Evolutionary conservation across 1,139 yeast genomes (phyloP), one percentile per base, ranked within the genome.

Genomic region (Magnusiomyces suaveolens): DNA sequence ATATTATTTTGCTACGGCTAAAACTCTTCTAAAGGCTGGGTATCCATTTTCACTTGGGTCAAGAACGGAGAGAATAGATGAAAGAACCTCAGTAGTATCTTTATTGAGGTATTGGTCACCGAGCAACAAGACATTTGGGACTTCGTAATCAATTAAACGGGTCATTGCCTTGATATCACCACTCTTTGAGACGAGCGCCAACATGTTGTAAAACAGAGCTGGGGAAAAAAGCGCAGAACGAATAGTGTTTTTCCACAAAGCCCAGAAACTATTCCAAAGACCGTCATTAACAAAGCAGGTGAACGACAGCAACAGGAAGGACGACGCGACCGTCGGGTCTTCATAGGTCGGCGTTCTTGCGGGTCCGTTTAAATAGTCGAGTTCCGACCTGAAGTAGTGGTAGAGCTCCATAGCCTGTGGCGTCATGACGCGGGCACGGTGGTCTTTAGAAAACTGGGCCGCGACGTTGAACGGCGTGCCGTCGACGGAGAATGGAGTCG

Each of bases 261-360:
- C 60, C 67, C 72, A 71, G 54, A 73, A 68, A 26, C 65, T 61
- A 16, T 59, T 59, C 73, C 74, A 74, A n/a, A 65, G 62, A 23
- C 61, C 60, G n/a, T 69, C 66, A 56, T 74, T 74, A 23, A 72
- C 72, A 51, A 69, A 67, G 1, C 74, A 66, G 0, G 74, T 63
- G 32, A 75, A 60, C 18, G 70, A 63, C 50, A 74, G 59, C 1
- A 69, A 59, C 24, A 73, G 59, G 47, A 66, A 59, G 8, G 62
- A 55, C 32, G 61, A 61, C 36, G 58, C 51, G 23, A 58, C 52
- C 16, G 56, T 54, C 25, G 60, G 57, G 26, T 60, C 60, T 10
- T 62, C 32, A 38, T 60, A 57, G 16, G 57, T 54, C 32, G 38
- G 21, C 10, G 36, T 21, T 10, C 21, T 16, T 14, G 38, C 20